A percentile compares a stretch with the other conserved stretches of the same genome.
phyloP scores from a whole-genome alignment of 352 stramenopile species.

The Blastocystis sp. region DNA sequence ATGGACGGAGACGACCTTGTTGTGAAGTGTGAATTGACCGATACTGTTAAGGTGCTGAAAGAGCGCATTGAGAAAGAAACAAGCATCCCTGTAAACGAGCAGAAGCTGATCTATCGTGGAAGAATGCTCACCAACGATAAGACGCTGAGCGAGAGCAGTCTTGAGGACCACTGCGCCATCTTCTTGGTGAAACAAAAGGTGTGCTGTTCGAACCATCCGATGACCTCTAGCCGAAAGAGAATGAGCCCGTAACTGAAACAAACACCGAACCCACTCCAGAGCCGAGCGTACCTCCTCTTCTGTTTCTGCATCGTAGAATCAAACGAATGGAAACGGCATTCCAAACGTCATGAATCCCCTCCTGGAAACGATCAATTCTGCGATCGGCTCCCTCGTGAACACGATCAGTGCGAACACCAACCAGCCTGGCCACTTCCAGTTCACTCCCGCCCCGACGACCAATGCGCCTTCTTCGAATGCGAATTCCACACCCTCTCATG shows the following conservation, averaged over 20 bases:
- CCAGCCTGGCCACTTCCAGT: background rate
- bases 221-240: background rate
- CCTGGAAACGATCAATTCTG: background rate
- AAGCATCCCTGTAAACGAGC: conserved; percentile 12
- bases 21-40: background rate
- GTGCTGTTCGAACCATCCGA: background rate
- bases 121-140: conserved; percentile 27
- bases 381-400: conserved; percentile 20
- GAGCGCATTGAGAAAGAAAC: background rate
- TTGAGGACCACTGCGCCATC: background rate
- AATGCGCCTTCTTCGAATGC: background rate
- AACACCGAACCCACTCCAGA: background rate
- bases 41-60: conserved; percentile 23
- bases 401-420: background rate
- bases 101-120: conserved; percentile 30
- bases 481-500: background rate
- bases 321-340: background rate
- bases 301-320: background rate
- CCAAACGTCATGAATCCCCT: conserved; percentile 12
- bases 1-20: conserved; percentile 19
- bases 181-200: conserved; percentile 40
- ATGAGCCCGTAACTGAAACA: background rate
- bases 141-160: conserved; percentile 19
- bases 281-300: background rate
- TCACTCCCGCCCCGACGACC: background rate